Evolutionary conservation across 768 basidiomycete genomes (phyloP), one percentile per base, ranked within the genome.

Genomic region (Rhizopogon vinicolor): DNA sequence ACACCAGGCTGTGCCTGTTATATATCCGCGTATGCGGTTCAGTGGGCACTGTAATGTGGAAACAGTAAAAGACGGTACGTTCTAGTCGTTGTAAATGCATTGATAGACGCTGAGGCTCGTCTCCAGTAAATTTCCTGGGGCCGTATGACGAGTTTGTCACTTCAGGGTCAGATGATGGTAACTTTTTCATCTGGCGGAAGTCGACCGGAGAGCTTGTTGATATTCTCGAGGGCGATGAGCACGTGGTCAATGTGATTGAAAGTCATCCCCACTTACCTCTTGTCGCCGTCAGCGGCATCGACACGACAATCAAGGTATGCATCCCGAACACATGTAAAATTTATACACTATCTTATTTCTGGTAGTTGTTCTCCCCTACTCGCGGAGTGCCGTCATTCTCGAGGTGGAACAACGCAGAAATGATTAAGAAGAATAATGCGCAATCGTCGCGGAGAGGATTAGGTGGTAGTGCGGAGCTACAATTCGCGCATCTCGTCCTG

Each of bases 131-230:
- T 67, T 94, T 91, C 66, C 71, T 94, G 40, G 93, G 93, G 0
- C 84, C 87, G 6, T 70, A 71, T 42, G 87, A 92, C 52, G 88
- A 94, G 68, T 89, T 78, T 55, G 80, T 95, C 19, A 76, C 82
- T 12, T 92, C 91, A 22, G 93, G 93, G 7, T 91, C 88, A 4
- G 93, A 96, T 63, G 91, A 93, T 59, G 89, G 89, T 1, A 85
- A 90, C 65, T 86, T 89, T 68, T 96, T 96, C 66, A 75, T 94
- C 13, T 96, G 93, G 93, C 75, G 82, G 57, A 94, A 94, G 64
- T 68, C 71, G 16, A 78, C 78, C 14, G 86, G 84, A 0, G 68
- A 68, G 12, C 68, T 94, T 9, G 81, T 83, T 52, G 89, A 87
- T 13, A 84, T 96, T 44, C 84, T 90, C 60, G 90, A 94, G 74